Percentiles rank a stretch among this genome's conserved stretches.
phyloP scores from a whole-genome alignment of 805 yeast species.

The Yamadazyma kitorensis region DNA sequence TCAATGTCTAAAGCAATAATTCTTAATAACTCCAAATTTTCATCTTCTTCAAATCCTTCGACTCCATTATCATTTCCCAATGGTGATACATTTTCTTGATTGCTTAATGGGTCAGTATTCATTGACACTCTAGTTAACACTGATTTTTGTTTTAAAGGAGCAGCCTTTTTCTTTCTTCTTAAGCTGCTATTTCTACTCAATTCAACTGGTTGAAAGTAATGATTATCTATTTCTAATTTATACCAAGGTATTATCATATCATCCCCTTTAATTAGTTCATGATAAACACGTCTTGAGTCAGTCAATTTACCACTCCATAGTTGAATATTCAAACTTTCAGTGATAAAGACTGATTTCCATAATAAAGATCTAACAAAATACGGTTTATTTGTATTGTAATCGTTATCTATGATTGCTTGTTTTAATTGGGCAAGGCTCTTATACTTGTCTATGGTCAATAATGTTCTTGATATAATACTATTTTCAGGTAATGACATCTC shows the following conservation, averaged over 20 bases:
- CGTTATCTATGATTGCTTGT: constrained; percentile 25
- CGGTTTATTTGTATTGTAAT: constrained; percentile 21
- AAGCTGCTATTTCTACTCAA: constrained; percentile 13
- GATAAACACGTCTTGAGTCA: constrained; percentile 32
- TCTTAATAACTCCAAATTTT: constrained; percentile 40
- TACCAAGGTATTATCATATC: constrained; percentile 41
- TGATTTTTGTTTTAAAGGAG: constrained; percentile 8
- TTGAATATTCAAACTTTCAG: constrained; percentile 33
- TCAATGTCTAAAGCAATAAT: constrained; percentile 50
- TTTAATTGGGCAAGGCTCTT: constrained; percentile 25
- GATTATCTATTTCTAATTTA: constrained; percentile 26
- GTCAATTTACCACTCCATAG: constrained; percentile 30
- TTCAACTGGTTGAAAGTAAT: constrained; percentile 20
- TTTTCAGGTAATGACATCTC: constrained; percentile 24
- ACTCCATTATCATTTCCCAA: constrained; percentile 8
- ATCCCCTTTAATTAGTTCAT: constrained; percentile 24
- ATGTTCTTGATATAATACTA: constrained; percentile 32
- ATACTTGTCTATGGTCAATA: constrained; percentile 35
- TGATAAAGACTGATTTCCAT: constrained; percentile 38
- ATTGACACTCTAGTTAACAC: constrained; percentile 18
- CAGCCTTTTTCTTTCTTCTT: constrained; percentile 3
- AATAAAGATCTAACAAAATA: constrained; percentile 30
- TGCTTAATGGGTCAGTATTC: constrained; percentile 13
- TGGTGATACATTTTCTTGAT: constrained; percentile 17
- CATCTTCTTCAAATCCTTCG: constrained; percentile 8